Base-by-base conservation (phyloP, 1,284 basidiomycete species). In the Dichomitus squalens region DNA sequence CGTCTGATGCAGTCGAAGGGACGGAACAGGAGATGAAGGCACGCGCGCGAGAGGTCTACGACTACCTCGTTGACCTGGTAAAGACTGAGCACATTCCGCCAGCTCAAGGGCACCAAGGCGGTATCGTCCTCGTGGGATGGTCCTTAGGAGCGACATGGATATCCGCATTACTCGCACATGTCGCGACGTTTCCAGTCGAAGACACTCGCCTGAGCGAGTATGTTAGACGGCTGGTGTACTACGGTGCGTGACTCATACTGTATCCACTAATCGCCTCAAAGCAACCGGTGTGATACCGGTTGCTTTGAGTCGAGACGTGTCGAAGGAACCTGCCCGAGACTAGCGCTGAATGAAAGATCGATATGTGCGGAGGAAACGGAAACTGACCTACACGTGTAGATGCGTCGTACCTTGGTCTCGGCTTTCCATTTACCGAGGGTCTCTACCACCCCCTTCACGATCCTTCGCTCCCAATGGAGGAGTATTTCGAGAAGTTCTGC, bases 21-120 rank as follows among this genome's bases (percentile, higher is more conserved):
- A 61, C 63, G 23, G 36, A 34, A 12, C 23, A 48, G 27, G 21
- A 69, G 39, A 59, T 62, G 27, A 49, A 29, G 34, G 52, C 23
- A 2, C 60, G 57, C 6, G 36, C 58, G 53, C n/a, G 68, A n/a
- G 71, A 50, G 50, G 64, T 51, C 62, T 54, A 67, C 16, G 63
- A 58, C 9, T 70, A 72, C 53, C 59, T 73, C 1, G 65, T 62
- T 8, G 66, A 64, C 46, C 51, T 70, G 23, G 63, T 71, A 36
- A 46, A 59, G 14, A 55, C 41, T 7, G 58, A 63, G 39, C 49
- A 49, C 11, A 56, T 70, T 2, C 56, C 66, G 2, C 62, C 58
- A 3, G 31, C 52, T 23, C 20, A 46, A 35, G 49, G 47, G 2
- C 43, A 46, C 4, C 49, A 23, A 8, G 53, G 61, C 18, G 61